A percentile compares a stretch with the other conserved stretches of the same genome.
Evolutionary conservation across 140 eudicot genomes (phyloP).

Genomic region (Stevia rebaudiana): DNA sequence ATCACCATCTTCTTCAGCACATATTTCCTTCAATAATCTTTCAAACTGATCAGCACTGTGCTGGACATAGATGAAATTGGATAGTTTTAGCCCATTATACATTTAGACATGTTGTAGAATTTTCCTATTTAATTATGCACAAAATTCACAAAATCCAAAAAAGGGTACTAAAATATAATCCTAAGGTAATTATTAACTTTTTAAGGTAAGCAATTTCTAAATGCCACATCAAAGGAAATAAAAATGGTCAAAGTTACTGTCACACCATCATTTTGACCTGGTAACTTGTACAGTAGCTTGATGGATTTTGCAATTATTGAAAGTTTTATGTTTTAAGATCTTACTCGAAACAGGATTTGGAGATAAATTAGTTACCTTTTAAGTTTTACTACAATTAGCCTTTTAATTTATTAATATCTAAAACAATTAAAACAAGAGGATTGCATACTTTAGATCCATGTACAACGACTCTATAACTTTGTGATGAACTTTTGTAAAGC

Average conservation of each 20-base stretch:
- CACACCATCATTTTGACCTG: background rate
- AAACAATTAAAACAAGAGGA: background rate
- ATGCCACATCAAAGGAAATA: too few species aligned
- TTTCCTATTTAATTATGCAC: background rate
- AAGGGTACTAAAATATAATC: background rate
- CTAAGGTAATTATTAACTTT: background rate
- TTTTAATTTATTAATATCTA: background rate
- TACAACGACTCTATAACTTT: slow-evolving; percentile 84
- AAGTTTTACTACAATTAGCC: background rate
- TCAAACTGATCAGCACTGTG: slow-evolving; percentile 98
- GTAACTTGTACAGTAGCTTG: background rate
- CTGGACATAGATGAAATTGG: slow-evolving; percentile 41
- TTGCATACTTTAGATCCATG: slow-evolving; percentile 88
- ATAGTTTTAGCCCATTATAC: slow-evolving; percentile 17
- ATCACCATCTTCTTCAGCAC: slow-evolving; percentile 97
- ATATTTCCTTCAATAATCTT: slow-evolving; percentile 80
- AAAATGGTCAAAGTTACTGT: slow-evolving; percentile 4
- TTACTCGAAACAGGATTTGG: background rate
- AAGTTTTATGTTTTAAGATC: background rate
- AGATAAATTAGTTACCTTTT: background rate
- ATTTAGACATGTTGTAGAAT: slow-evolving; percentile 1
- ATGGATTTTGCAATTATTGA: background rate
- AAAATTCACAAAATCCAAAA: background rate
- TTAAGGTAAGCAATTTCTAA: background rate
- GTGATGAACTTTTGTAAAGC: slow-evolving; percentile 93